phyloP scores from a whole-genome alignment of 768 basidiomycete genomes.

The Amanita inopinata region DNA sequence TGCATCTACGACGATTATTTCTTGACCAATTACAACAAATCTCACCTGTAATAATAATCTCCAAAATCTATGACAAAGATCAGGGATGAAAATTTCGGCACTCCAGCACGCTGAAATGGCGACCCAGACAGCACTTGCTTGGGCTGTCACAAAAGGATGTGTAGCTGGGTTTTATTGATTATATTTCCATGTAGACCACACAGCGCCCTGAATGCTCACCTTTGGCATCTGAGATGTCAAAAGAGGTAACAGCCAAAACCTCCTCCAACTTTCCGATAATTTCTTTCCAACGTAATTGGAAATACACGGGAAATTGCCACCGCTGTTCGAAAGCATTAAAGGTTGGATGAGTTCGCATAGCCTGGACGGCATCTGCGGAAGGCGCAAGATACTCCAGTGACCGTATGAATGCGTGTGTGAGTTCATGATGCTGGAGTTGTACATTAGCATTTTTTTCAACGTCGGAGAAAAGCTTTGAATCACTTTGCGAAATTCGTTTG shows the following conservation, averaged over 20 bases:
- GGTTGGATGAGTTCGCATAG: slow-evolving; percentile 63
- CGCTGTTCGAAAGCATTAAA: slow-evolving; percentile 69
- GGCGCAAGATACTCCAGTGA: slow-evolving; percentile 80
- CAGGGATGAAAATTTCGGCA: slow-evolving; percentile 74
- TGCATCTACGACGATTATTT: background rate
- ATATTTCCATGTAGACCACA: slow-evolving; percentile 1
- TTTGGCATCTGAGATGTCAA: slow-evolving; percentile 31
- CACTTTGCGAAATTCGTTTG: slow-evolving; percentile 86
- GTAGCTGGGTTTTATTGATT: slow-evolving; percentile 20
- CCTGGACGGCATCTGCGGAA: slow-evolving; percentile 55
- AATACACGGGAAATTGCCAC: slow-evolving; percentile 97
- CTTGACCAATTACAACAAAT: slow-evolving; percentile 5
- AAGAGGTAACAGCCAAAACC: slow-evolving; percentile 31
- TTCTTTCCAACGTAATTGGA: slow-evolving; percentile 96
- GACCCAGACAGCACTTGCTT: slow-evolving; percentile 59
- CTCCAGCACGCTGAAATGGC: slow-evolving; percentile 82
- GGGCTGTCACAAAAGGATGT: slow-evolving; percentile 43
- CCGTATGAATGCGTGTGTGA: slow-evolving; percentile 72
- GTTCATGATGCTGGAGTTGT: slow-evolving; percentile 63
- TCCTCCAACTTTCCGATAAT: slow-evolving; percentile 74
- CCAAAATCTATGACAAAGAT: slow-evolving; percentile 84
- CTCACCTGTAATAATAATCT: slow-evolving; percentile 79
- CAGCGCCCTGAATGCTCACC: slow-evolving; percentile 22
- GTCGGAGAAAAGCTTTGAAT: slow-evolving; percentile 5
- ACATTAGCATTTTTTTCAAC: background rate